These are phyloP conservation scores for Talaromyces sp. DNA, from an alignment of 2,329 filamentous ascomycete species.

Conservation along the genomic window DNA sequence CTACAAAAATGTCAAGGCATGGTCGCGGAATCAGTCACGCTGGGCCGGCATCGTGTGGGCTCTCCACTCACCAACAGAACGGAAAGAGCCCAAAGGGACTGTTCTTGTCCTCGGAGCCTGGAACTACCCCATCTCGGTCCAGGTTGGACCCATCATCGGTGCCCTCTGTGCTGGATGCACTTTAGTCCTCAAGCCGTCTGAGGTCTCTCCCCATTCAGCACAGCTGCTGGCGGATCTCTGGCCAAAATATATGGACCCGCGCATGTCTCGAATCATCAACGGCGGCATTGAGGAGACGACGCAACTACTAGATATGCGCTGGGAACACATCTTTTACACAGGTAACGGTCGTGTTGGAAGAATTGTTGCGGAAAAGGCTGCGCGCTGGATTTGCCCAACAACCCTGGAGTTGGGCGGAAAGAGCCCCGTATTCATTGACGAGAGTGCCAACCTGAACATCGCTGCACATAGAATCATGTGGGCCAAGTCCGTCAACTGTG, in stretches of 20 bases:
- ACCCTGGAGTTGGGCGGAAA: conserved; percentile 44
- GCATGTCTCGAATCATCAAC: conserved; percentile 30
- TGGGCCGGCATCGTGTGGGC: conserved; percentile 24
- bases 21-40: conserved; percentile 33
- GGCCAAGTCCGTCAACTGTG: conserved; percentile 40
- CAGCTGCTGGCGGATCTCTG: conserved; percentile 36
- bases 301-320: conserved; percentile 32
- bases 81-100: conserved; percentile 42
- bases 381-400: conserved; percentile 40
- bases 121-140: conserved; percentile 42
- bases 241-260: conserved; percentile 38
- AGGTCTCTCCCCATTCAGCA: conserved; percentile 31
- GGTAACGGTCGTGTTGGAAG: conserved; percentile 35
- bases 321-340: conserved; percentile 45
- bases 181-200: conserved; percentile 42
- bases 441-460: conserved; percentile 36
- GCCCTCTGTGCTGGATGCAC: conserved; percentile 42
- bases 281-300: conserved; percentile 35
- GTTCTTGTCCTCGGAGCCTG: conserved; percentile 42
- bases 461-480: conserved; percentile 41
- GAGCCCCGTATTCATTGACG: conserved; percentile 39
- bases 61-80: conserved; percentile 21
- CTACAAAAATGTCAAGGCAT: conserved; percentile 36
- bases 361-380: conserved; percentile 36
- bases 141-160: conserved; percentile 36